phyloP scores from a whole-genome alignment of 495 filamentous ascomycete genomes.

The Daldinia grandis region DNA sequence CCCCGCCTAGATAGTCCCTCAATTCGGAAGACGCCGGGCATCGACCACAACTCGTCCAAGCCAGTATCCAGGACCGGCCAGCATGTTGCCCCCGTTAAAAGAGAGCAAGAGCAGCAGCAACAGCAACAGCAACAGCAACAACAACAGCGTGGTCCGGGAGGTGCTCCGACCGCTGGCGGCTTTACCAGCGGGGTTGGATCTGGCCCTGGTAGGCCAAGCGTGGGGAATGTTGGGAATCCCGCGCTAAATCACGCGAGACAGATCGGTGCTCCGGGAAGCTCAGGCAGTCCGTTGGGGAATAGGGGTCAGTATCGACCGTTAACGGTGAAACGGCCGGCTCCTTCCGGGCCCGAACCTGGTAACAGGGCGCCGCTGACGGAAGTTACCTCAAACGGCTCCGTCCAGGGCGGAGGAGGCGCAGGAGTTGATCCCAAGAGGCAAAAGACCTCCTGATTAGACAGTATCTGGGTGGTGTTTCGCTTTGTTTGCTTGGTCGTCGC shows the following conservation, averaged over 20 bases:
- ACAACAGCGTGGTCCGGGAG: constrained; percentile 19
- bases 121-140: constrained; percentile 27
- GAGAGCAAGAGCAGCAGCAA: constrained; percentile 30
- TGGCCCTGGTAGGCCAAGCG: constrained; percentile 42
- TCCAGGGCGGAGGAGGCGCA: constrained; percentile 14
- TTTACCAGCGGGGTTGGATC: constrained; percentile 39
- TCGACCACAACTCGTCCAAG: constrained; percentile 79
- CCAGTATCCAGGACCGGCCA: constrained; percentile 64
- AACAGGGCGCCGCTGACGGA: constrained; percentile 50
- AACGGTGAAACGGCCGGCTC: constrained; percentile 62
- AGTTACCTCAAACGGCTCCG: constrained; percentile 48
- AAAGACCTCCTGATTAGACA: constrained; percentile 44
- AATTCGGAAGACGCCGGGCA: constrained; percentile 87
- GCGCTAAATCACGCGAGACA: constrained; percentile 70
- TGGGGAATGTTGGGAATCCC: constrained; percentile 69
- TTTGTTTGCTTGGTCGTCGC: constrained; percentile 4
- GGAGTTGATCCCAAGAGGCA: constrained; percentile 55
- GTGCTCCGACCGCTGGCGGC: constrained; percentile 6
- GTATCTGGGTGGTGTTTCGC: neutral
- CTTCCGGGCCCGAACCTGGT: constrained; percentile 31
- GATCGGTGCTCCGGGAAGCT: constrained; percentile 75
- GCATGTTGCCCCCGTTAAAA: constrained; percentile 50
- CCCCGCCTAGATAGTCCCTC: constrained; percentile 84
- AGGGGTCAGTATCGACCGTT: constrained; percentile 67
- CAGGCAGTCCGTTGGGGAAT: constrained; percentile 65